Percentiles rank a stretch among this genome's conserved stretches.
These are phyloP conservation scores for Chrysanthemum seticuspe DNA, from an alignment of 129 eudicot species.

Conservation along the genomic window DNA sequence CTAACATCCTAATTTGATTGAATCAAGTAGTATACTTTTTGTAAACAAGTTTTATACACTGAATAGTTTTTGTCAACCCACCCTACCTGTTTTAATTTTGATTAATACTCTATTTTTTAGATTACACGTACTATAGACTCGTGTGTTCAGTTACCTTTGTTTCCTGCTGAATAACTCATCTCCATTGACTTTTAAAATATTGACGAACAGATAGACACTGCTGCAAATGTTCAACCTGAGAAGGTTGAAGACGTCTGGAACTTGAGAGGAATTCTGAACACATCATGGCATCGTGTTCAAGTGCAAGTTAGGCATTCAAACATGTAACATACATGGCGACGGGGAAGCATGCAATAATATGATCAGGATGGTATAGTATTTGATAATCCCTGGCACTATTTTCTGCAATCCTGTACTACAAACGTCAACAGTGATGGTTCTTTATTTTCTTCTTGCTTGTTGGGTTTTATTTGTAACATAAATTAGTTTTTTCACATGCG, in stretches of 20 bases:
- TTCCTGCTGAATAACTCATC: background rate
- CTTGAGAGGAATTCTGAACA: conserved; percentile 92
- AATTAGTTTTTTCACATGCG: background rate
- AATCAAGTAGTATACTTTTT: background rate
- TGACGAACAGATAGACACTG: conserved; percentile 65
- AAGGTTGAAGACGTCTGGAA: conserved; percentile 81
- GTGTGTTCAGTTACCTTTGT: background rate
- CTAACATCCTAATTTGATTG: background rate
- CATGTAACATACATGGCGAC: conserved; percentile 33
- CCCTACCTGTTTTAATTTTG: background rate
- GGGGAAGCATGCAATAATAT: conserved; percentile 10
- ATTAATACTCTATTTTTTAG: background rate
- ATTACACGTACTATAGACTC: background rate
- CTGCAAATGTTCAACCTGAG: conserved; percentile 93
- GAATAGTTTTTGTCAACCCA: background rate
- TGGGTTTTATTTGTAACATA: conserved; percentile 31
- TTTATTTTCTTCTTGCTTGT: background rate
- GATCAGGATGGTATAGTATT: conserved; percentile 6
- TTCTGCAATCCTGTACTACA: conserved; percentile 20
- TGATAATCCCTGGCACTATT: background rate
- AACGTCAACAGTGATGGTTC: conserved; percentile 6
- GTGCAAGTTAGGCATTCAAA: conserved; percentile 79
- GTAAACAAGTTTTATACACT: background rate
- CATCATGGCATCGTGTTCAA: conserved; percentile 94
- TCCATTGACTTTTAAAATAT: background rate